Evolutionary conservation across 768 basidiomycete genomes (phyloP).

Genomic region (Pleurotus pulmonarius): DNA sequence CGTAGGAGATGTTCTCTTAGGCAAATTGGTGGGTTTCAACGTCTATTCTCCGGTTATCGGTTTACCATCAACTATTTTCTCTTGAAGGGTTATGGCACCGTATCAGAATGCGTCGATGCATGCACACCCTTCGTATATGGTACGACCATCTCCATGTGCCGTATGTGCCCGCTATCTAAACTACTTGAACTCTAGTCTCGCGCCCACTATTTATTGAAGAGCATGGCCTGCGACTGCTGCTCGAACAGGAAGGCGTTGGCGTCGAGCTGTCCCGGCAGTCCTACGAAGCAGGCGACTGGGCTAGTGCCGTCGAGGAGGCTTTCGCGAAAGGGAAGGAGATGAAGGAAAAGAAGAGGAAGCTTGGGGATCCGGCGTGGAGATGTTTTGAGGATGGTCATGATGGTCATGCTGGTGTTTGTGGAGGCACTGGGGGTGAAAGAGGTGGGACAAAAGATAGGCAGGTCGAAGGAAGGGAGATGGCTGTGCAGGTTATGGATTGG

Average conservation of each 20-base stretch:
- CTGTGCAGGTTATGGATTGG: constrained; percentile 48
- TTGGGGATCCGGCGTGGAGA: constrained; percentile 32
- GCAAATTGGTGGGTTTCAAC: constrained; percentile 59
- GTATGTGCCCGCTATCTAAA: background rate
- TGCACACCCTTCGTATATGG: constrained; percentile 79
- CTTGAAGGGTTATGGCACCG: constrained; percentile 73
- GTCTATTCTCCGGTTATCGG: background rate
- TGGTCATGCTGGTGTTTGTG: too few species aligned
- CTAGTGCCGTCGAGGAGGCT: constrained; percentile 54
- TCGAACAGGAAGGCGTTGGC: constrained; percentile 62
- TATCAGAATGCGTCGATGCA: constrained; percentile 74
- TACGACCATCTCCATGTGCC: constrained; percentile 22
- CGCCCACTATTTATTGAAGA: constrained; percentile 81
- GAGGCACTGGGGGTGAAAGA: background rate
- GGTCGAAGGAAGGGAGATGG: constrained; percentile 43
- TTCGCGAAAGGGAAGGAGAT: constrained; percentile 41
- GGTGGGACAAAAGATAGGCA: constrained; percentile 27
- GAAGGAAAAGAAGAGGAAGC: constrained; percentile 45
- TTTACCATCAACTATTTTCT: constrained; percentile 1
- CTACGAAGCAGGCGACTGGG: constrained; percentile 78
- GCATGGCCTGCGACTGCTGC: constrained; percentile 64
- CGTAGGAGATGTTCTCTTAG: constrained; percentile 68
- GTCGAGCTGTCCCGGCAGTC: constrained; percentile 60
- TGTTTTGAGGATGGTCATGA: constrained; percentile 6
- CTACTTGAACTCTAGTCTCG: constrained; percentile 42